These are phyloP conservation scores for Stenocarpella maydis DNA, from an alignment of 2,329 filamentous ascomycete genomes.

Conservation along the genomic window DNA sequence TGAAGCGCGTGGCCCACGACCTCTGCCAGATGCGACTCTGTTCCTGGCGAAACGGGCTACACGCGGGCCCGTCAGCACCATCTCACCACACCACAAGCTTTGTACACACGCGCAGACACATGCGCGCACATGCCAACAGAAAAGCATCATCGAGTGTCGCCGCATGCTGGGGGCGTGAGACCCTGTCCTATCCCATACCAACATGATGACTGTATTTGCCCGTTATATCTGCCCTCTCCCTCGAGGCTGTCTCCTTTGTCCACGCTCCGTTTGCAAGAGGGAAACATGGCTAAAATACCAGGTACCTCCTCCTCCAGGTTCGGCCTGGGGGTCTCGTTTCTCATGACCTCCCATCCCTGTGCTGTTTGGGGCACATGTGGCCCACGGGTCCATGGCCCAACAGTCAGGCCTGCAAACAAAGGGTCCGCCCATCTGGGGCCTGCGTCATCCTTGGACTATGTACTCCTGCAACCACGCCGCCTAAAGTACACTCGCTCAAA, in stretches of 20 bases:
- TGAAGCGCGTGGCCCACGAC: not conserved
- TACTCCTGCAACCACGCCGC: conserved; percentile 19
- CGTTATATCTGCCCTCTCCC: not conserved
- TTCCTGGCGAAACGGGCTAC: conserved; percentile 18
- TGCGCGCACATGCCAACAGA: not conserved
- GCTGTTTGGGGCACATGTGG: conserved; percentile 24
- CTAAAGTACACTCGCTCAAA: not conserved
- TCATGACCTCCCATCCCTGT: conserved; percentile 31
- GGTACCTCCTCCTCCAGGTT: not conserved
- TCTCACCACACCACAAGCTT: not conserved
- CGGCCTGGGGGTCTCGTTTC: conserved; percentile 9
- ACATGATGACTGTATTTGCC: not conserved
- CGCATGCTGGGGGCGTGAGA: conserved; percentile 20
- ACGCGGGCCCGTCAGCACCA: conserved; percentile 12
- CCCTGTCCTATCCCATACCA: conserved; percentile 23
- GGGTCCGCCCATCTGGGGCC: not conserved
- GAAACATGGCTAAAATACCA: conserved; percentile 18
- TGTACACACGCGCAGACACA: not conserved
- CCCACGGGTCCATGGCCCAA: conserved; percentile 11
- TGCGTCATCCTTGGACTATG: conserved; percentile 17
- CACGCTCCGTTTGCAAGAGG: not conserved
- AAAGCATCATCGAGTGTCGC: not conserved
- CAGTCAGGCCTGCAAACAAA: conserved; percentile 23
- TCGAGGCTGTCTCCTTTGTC: not conserved
- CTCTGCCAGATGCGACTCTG: not conserved